Base-by-base conservation (phyloP, 371 early-diverging fungal species). In the Rhizopus stolonifer region DNA sequence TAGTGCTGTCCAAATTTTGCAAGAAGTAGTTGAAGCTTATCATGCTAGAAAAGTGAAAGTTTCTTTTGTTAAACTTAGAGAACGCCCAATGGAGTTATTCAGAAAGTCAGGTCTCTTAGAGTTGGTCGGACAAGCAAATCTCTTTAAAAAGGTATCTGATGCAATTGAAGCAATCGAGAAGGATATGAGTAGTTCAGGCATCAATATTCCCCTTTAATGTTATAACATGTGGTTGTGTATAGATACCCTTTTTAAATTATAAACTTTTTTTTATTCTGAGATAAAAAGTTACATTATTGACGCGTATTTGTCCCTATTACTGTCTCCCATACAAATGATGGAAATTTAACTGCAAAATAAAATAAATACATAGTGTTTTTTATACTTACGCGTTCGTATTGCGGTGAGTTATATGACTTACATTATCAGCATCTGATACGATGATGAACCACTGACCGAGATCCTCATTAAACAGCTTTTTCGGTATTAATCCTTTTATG, bases 1-100 rank as follows among this genome's bases (percentile, higher is more conserved):
- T 60, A 91, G 91, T 62, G 94, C 96, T 10, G 85, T 90, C 3
- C 89, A 91, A 65, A 93, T 89, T 25, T 78, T 96, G n/a, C 62
- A 85, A 13, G 92, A 92, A 61, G 91, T 95, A 51, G 90, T 94
- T 14, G 83, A 88, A 52, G 81, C 89, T 5, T 96, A 94, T 61
- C 81, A 81, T 55, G 73, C 76, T 4, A 84, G 94, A 19, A 56
- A 79, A 10, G 88, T 95, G 25, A 71, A 71, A 19, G 92, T 94
- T 18, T 91, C 83, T 54, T 92, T 96, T 79, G 92, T 91, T 34
- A 86, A 89, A 54, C 76, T 94, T 45, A 81, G 87, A 13, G 84
- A 84, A 11, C 64, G 70, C 18, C 87, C 89, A 46, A 73, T 81
- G 36, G 77, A 67, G 15, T 56, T 82, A 31, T 93, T 95, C 60